Percentiles rank a stretch among this genome's conserved stretches.
phyloP scores from a whole-genome alignment of 176 grass and related monocot genomes.

The Zizania latifolia region DNA sequence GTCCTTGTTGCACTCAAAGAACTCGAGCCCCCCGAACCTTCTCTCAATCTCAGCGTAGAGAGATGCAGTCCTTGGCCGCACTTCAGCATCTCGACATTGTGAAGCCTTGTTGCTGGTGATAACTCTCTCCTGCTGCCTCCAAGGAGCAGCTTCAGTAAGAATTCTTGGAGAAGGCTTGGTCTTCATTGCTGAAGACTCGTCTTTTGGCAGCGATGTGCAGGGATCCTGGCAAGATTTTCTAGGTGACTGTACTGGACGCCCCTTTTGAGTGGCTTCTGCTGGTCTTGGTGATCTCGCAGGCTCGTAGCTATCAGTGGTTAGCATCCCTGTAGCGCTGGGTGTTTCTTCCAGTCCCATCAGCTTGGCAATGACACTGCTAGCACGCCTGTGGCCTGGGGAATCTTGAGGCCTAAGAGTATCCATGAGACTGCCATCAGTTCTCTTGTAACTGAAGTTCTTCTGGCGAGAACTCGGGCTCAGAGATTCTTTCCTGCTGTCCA shows the following conservation, averaged over 20 bases:
- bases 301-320: conserved; percentile 23
- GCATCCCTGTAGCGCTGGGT: conserved; percentile 38
- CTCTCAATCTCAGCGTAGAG: conserved; percentile 56
- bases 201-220: conserved; percentile 16
- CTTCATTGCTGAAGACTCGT: conserved; percentile 42
- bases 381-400: conserved; percentile 46
- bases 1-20: conserved; percentile 59
- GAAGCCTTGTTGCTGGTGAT: conserved; percentile 22
- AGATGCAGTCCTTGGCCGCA: conserved; percentile 30
- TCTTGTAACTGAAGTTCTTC: conserved; percentile 47
- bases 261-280: conserved; percentile 11
- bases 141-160: conserved; percentile 59
- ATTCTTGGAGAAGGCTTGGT: conserved; percentile 49
- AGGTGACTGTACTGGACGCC: conserved; percentile 29
- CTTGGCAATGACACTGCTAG: conserved; percentile 73
- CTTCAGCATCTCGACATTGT: conserved; percentile 44
- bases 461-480: conserved; percentile 43
- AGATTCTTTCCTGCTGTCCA: conserved; percentile 87
- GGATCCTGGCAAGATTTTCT: conserved; percentile 36
- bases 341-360: conserved; percentile 88
- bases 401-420: conserved; percentile 46
- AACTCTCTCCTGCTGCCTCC: conserved; percentile 66
- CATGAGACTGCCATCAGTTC: conserved; percentile 36
- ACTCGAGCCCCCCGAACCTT: conserved; percentile 46
- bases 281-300: conserved; percentile 32